These are phyloP conservation scores for Anastatica hierochuntica DNA, from an alignment of 345 rosid genomes.

Conservation along the genomic window DNA sequence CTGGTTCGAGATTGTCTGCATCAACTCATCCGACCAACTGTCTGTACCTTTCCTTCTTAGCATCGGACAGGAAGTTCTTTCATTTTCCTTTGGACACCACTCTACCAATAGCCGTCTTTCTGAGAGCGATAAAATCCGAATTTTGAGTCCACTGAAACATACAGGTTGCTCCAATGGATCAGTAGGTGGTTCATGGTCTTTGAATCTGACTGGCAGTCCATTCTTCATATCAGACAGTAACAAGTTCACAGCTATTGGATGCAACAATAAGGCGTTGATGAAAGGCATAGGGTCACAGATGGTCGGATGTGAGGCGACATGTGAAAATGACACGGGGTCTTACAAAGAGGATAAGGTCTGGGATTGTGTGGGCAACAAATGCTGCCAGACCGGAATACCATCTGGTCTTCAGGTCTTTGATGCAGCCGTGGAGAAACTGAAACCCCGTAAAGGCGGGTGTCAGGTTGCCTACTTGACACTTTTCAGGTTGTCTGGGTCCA, in stretches of 20 bases:
- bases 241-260: slow-evolving; percentile 31
- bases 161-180: not conserved
- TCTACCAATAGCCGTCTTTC: too few species aligned
- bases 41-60: not conserved
- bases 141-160: slow-evolving; percentile 5
- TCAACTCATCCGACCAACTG: not conserved
- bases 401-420: not conserved
- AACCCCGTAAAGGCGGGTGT: not conserved
- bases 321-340: not conserved
- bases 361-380: slow-evolving; percentile 33
- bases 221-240: slow-evolving; percentile 15
- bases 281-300: not conserved
- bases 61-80: not conserved
- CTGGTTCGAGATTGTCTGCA: slow-evolving; percentile 12
- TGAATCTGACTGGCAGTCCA: slow-evolving; percentile 11
- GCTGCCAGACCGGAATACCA: slow-evolving; percentile 30
- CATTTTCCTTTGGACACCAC: not conserved
- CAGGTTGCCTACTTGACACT: slow-evolving; percentile 10
- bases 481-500: too few species aligned
- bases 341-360: not conserved
- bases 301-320: slow-evolving; percentile 30
- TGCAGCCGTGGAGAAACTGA: not conserved
- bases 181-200: not conserved
- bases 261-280: slow-evolving; percentile 17
- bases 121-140: too few species aligned